These are phyloP conservation scores for Parastagonospora avenae DNA, from an alignment of 2,329 filamentous ascomycete species.

Conservation along the genomic window DNA sequence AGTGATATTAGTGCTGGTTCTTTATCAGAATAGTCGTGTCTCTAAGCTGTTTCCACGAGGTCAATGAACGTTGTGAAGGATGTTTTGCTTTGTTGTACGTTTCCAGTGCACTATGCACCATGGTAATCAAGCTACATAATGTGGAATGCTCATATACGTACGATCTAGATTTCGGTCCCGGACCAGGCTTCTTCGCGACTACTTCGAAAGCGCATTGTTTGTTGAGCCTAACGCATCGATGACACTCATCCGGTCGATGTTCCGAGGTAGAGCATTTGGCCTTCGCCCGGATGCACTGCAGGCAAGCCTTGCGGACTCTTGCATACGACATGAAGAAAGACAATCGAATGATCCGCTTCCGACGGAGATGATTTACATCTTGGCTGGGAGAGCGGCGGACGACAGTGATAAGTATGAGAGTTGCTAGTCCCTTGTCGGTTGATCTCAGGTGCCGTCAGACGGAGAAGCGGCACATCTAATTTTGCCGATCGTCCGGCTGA, in stretches of 20 bases:
- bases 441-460: neutral
- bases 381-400: neutral
- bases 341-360: neutral
- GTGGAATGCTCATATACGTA: constrained; percentile 12
- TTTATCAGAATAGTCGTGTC: neutral
- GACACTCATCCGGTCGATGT: constrained; percentile 17
- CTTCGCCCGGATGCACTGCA: constrained; percentile 26
- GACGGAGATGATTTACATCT: constrained; percentile 1
- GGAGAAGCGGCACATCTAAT: neutral
- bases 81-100: too few relatives aligned
- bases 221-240: constrained; percentile 25
- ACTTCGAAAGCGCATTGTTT: constrained; percentile 28
- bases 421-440: neutral
- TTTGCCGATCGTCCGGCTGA: neutral
- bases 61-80: neutral
- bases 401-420: neutral
- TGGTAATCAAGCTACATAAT: neutral
- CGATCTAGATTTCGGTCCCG: constrained; percentile 25
- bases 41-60: neutral
- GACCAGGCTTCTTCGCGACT: constrained; percentile 12
- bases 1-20: neutral
- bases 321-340: neutral
- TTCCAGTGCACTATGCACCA: neutral
- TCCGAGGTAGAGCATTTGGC: constrained; percentile 28
- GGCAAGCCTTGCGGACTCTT: constrained; percentile 28